phyloP scores from a whole-genome alignment of 2,329 filamentous ascomycete genomes.

The Plenodomus lindquistii region DNA sequence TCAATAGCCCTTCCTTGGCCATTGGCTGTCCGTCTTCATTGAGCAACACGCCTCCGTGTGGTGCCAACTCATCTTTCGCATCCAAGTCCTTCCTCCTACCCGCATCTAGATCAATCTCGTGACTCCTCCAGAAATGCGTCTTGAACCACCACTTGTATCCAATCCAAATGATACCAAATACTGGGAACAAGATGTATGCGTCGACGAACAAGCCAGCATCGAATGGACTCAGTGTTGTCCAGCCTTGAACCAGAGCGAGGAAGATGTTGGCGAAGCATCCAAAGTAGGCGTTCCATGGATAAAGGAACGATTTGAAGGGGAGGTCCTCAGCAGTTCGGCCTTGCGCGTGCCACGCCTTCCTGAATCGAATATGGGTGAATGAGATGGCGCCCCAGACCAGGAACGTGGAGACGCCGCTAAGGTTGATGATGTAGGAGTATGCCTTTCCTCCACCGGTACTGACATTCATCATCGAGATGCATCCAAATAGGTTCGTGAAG shows the following conservation, averaged over 20 bases:
- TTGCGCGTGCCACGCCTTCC: slow-evolving; percentile 59
- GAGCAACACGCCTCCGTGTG: background rate
- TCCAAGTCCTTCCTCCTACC: slow-evolving; percentile 46
- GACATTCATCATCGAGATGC: slow-evolving; percentile 75
- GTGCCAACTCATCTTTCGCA: slow-evolving; percentile 14
- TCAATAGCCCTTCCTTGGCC: slow-evolving; percentile 12
- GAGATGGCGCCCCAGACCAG: slow-evolving; percentile 73
- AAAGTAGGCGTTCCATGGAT: slow-evolving; percentile 57
- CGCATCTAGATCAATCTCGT: slow-evolving; percentile 46
- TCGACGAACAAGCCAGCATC: slow-evolving; percentile 56
- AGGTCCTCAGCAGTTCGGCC: slow-evolving; percentile 46
- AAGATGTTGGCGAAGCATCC: slow-evolving; percentile 55
- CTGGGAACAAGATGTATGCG: slow-evolving; percentile 57
- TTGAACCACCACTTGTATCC: slow-evolving; percentile 52
- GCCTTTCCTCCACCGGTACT: slow-evolving; percentile 67
- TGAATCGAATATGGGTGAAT: slow-evolving; percentile 73
- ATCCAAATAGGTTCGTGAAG: slow-evolving; percentile 71
- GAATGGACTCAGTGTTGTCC: slow-evolving; percentile 58
- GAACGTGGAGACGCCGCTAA: slow-evolving; percentile 71
- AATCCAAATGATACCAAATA: slow-evolving; percentile 54
- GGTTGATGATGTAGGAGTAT: slow-evolving; percentile 71
- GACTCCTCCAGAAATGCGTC: slow-evolving; percentile 39
- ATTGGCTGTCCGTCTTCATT: background rate
- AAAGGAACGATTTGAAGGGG: slow-evolving; percentile 53
- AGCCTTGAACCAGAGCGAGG: slow-evolving; percentile 58